Base-by-base conservation (phyloP, 306 rosid genomes). In the Lathyrus tuberosus region DNA sequence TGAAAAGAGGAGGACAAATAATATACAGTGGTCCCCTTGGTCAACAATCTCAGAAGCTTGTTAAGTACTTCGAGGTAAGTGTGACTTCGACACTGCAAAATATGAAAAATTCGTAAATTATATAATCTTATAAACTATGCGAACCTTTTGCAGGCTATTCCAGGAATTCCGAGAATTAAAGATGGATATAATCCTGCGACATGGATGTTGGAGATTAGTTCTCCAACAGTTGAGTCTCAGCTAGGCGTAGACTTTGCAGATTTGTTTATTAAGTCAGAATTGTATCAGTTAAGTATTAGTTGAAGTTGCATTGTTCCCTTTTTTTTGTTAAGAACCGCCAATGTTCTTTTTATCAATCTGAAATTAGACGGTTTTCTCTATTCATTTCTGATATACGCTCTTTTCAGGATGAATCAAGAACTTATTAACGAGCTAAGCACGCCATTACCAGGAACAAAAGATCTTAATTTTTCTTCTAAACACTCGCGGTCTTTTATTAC, bases 1-100 rank as follows among this genome's bases (percentile, higher is more conserved):
- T 82, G 89, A 85, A 74, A 77, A 76, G 80, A 77, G 89, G 84
- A 67, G 89, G 89, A 69, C 81, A 79, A 70, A 33, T 85, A 64
- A 74, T 82, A 71, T 85, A 85, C 69, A 76, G 67, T 38, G 89
- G 89, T 66, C 81, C 84, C 26, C 80, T 85, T 38, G 86, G 86
- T 62, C 77, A n/a, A 47, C 73, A 82, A 49, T 82, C 89, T 57
- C 79, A 51, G n/a, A 85, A 74, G 62, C 80, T 85, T 18, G 48
- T 79, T 48, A 76, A 74, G 43, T 82, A 85, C 79, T 85, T 85
- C 71, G 84, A 85, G 75, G 86, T 82, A 66, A 80, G 77, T 67
- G 62, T 42, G 74, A 51, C 11, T 48, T 69, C 4, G 61, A 16
- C 48, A 20, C 18, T 11, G 15, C 17, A 30, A 61, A 68, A 63